Base-by-base conservation (phyloP, 2,329 filamentous ascomycete species). In the Aureobasidium zeae region DNA sequence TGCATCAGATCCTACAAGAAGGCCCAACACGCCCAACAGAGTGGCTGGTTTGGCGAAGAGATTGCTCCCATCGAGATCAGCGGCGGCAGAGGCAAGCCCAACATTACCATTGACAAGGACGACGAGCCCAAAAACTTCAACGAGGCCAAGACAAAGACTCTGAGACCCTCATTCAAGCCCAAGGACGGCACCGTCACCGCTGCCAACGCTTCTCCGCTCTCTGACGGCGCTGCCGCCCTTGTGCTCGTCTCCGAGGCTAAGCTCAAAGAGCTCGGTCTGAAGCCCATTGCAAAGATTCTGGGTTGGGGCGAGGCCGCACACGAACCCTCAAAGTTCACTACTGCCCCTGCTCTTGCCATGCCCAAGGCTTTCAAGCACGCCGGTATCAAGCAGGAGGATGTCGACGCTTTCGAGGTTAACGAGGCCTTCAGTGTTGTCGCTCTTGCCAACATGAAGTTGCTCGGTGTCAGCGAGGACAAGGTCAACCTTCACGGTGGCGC, bases 371-470 rank as follows among this genome's bases (percentile, higher is more conserved):
- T 98, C 60, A 87, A 89, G 74, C 89, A 98, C 68, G 91, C 91
- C 49, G 84, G 85, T 50, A 69, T 98, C 50, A 76, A 78, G 46
- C 74, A 80, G 54, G 77, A 81, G 51, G 74, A 85, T 48, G 74
- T 98, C 47, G 89, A 96, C 59, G 91, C 79, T 55, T 98, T 91
- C 65, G 91, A 98, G 74, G 95, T 98, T 74, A 98, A 98, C 73
- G 91, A 98, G 73, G 91, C 91, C 30, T 98, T 98, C 73, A 91
- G 85, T 51, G 91, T 94, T 37, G 91, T 98, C 51, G 86, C 91
- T 28, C 76, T 98, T 41, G 88, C 91, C 53, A 98, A 98, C 73
- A 79, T 94, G 70, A 94, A 98, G 77, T 66, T 96, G 44, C 79
- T 98, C 29, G 74, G 73, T 49, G 69, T 98, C 46, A 72, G 73